A percentile compares a stretch with the other conserved stretches of the same genome.
phyloP scores from a whole-genome alignment of 1,284 basidiomycete genomes.

The Sphagnurus paluster region DNA sequence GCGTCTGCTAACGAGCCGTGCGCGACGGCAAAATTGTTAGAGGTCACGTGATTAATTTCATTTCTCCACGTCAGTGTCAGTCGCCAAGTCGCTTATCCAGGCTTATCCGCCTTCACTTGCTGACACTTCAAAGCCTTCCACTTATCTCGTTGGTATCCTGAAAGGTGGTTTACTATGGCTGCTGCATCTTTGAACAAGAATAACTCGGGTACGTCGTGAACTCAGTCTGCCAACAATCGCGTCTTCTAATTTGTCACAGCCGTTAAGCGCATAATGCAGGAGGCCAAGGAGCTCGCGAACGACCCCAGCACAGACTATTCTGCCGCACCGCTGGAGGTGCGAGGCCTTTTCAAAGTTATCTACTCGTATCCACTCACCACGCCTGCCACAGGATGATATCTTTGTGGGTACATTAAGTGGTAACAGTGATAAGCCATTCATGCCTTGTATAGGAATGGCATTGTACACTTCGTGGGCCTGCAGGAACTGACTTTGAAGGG shows the following conservation, averaged over 20 bases:
- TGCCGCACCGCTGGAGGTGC: slow-evolving; percentile 86
- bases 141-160: too few species aligned
- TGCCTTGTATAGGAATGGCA: slow-evolving; percentile 84
- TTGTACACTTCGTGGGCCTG: slow-evolving; percentile 89
- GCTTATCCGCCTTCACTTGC: too few species aligned
- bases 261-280: slow-evolving; percentile 96
- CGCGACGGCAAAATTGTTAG: slow-evolving; percentile 7
- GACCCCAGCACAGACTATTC: slow-evolving; percentile 83
- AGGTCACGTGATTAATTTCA: slow-evolving; percentile 17
- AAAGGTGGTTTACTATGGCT: slow-evolving; percentile 25
- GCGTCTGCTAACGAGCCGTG: not conserved
- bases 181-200: slow-evolving; percentile 72
- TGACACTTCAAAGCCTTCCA: too few species aligned
- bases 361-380: slow-evolving; percentile 16
- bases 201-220: slow-evolving; percentile 63
- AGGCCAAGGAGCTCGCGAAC: slow-evolving; percentile 84
- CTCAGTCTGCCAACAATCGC: not conserved
- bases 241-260: slow-evolving; percentile 41
- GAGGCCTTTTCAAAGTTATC: slow-evolving; percentile 23
- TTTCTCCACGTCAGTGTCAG: slow-evolving; percentile 16
- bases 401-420: slow-evolving; percentile 55
- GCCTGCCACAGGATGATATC: slow-evolving; percentile 65
- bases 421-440: slow-evolving; percentile 18
- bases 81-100: too few species aligned
- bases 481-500: slow-evolving; percentile 88